Percentiles rank a stretch among this genome's conserved stretches.
Conservation (phyloP, 176 grass and related monocot genomes). For the Luzula sylvatica region DNA sequence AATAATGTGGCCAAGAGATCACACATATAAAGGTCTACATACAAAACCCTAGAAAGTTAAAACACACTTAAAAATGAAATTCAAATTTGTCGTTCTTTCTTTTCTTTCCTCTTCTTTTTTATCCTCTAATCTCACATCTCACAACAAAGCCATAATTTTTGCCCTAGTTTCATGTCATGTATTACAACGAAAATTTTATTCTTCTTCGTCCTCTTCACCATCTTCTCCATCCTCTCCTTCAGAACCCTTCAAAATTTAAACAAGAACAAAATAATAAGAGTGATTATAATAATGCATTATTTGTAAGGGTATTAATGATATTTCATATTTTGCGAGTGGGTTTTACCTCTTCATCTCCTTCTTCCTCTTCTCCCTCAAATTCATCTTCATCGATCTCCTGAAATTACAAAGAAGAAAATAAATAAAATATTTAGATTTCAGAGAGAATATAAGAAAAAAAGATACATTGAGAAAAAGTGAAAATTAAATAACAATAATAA, state of each 20-base stretch:
- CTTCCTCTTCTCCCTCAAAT: constrained; percentile 58
- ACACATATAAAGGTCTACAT: too few species aligned
- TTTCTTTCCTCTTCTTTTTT: background rate
- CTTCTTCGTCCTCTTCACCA: constrained; percentile 30
- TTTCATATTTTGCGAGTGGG: too few species aligned
- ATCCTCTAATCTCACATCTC: background rate
- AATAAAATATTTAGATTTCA: constrained; percentile 1
- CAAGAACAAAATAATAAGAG: constrained; percentile 11
- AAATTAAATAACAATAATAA: constrained; percentile 6
- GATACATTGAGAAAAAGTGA: constrained; percentile 1
- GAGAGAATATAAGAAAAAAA: background rate
- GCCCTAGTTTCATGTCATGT: background rate
- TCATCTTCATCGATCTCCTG: constrained; percentile 75
- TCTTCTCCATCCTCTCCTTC: constrained; percentile 40
- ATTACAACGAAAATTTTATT: constrained; percentile 16
- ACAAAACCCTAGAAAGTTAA: too few species aligned
- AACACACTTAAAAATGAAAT: background rate
- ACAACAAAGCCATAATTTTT: background rate
- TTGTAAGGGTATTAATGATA: too few species aligned
- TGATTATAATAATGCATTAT: background rate
- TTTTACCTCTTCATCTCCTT: constrained; percentile 59
- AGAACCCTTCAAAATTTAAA: constrained; percentile 11
- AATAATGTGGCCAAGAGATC: too few species aligned
- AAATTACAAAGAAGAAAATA: constrained; percentile 5
- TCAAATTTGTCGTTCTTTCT: background rate